Evolutionary conservation across 2,329 filamentous ascomycete species (phyloP), one percentile per base, ranked within the genome.

Genomic region (Venturia effusa): DNA sequence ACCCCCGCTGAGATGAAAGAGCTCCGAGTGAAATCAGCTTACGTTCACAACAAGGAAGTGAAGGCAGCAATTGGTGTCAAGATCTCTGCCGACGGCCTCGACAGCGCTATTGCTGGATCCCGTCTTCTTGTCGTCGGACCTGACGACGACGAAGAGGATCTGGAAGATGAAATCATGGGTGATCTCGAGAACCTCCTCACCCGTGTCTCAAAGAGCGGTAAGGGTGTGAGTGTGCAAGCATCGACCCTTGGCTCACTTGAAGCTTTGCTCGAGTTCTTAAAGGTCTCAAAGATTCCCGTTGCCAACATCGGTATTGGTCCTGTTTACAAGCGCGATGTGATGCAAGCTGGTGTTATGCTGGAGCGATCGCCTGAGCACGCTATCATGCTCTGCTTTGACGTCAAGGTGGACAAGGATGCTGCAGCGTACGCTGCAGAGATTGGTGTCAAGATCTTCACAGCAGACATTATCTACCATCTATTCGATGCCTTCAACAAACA

Each of bases 371-470:
- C 91, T 68, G 92, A 99, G 74, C 95, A 88, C 70, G 94, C 94
- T n/a, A 90, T 97, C 74, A 99, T 99, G 94, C 86, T 99, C 61
- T 97, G 94, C 76, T 99, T 99, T 83, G 95, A 99, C 75, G 94
- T 99, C 78, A 97, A 97, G 80, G 90, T 99, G 19, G 94, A 99
- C 79, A 97, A 96, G 77, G 94, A 99, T 74, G 94, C 94, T 0
- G 86, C 88, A 68, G 83, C 84, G 11, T 96, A 97, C 71, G 94
- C 94, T 13, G 91, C 97, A 22, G 92, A 97, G 64, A 87, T 96
- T 67, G 92, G 92, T 61, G 90, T 99, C 79, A 97, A 96, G 81
- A 90, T 99, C 71, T 99, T 99, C 80, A 96, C 91, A 3, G 94
- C 95, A 2, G 93, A 99, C 76, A 99, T 99, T 71, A 99, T 99